These are phyloP conservation scores for Ogataea glucozyma DNA, from an alignment of 805 yeast genomes.

Conservation along the genomic window DNA sequence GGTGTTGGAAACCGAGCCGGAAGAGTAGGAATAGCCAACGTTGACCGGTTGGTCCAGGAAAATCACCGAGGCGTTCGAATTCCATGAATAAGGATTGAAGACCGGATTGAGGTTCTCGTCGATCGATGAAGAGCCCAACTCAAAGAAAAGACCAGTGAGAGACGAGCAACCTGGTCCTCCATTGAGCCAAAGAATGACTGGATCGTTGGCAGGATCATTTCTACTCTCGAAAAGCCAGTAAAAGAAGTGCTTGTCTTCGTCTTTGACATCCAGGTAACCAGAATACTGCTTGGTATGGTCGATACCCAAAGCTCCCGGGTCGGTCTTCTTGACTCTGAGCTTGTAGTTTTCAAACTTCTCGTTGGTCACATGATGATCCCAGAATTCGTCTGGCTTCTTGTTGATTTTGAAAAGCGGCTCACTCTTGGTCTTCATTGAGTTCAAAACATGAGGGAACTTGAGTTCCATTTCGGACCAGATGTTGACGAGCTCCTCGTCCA, in stretches of 20 bases:
- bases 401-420: constrained; percentile 46
- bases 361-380: constrained; percentile 37
- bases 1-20: constrained; percentile 60
- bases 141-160: constrained; percentile 85
- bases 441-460: constrained; percentile 57
- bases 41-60: constrained; percentile 93
- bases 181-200: constrained; percentile 83
- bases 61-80: constrained; percentile 83
- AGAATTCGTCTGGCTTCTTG: constrained; percentile 35
- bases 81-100: constrained; percentile 87
- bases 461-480: constrained; percentile 66
- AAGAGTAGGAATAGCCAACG: constrained; percentile 87
- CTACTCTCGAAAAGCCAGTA: constrained; percentile 94
- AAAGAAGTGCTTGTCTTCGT: constrained; percentile 81
- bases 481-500: constrained; percentile 50
- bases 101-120: constrained; percentile 65
- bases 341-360: constrained; percentile 45
- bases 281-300: constrained; percentile 70
- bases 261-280: constrained; percentile 69
- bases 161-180: constrained; percentile 98
- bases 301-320: constrained; percentile 52
- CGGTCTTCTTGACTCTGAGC: constrained; percentile 49
- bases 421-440: constrained; percentile 49
- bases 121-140: constrained; percentile 85
- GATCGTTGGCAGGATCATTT: constrained; percentile 83